Evolutionary conservation across 2,329 filamentous ascomycete genomes (phyloP).

Genomic region (Ascochyta lentis): DNA sequence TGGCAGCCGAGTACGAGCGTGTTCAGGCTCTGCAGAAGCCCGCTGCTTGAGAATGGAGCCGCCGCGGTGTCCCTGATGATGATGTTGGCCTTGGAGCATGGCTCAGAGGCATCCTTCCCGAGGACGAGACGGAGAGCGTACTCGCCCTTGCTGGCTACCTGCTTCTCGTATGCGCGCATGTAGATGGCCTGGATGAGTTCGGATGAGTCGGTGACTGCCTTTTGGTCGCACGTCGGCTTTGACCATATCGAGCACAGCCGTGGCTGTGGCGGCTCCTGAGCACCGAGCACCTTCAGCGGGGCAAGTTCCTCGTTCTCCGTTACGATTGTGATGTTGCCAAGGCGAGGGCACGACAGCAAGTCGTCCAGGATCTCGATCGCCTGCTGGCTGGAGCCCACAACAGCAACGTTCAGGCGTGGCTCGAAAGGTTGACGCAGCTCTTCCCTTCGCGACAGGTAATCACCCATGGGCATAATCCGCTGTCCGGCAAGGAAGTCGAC

Average conservation of each 20-base stretch:
- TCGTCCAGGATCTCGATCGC: slow-evolving; percentile 44
- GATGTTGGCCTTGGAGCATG: slow-evolving; percentile 34
- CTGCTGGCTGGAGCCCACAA: slow-evolving; percentile 41
- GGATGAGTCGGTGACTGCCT: slow-evolving; percentile 31
- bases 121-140: slow-evolving; percentile 37
- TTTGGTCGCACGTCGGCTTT: slow-evolving; percentile 32
- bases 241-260: slow-evolving; percentile 47
- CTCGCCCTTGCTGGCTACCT: slow-evolving; percentile 42
- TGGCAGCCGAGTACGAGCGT: slow-evolving; percentile 44
- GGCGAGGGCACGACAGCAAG: slow-evolving; percentile 39
- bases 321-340: slow-evolving; percentile 46
- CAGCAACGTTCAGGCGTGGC: slow-evolving; percentile 36
- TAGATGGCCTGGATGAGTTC: slow-evolving; percentile 45
- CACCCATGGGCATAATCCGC: slow-evolving; percentile 41
- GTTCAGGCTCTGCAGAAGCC: slow-evolving; percentile 40
- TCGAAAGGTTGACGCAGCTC: slow-evolving; percentile 38
- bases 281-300: slow-evolving; percentile 36
- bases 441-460: slow-evolving; percentile 42
- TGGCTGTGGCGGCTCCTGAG: slow-evolving; percentile 35
- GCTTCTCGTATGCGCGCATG: slow-evolving; percentile 45
- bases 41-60: slow-evolving; percentile 24
- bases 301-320: slow-evolving; percentile 43
- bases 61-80: slow-evolving; percentile 40
- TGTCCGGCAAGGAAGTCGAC: slow-evolving; percentile 43
- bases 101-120: slow-evolving; percentile 33